Percentiles rank a stretch among this genome's conserved stretches.
Evolutionary conservation across 768 basidiomycete species (phyloP).

Genomic region (Lactarius deliciosus): DNA sequence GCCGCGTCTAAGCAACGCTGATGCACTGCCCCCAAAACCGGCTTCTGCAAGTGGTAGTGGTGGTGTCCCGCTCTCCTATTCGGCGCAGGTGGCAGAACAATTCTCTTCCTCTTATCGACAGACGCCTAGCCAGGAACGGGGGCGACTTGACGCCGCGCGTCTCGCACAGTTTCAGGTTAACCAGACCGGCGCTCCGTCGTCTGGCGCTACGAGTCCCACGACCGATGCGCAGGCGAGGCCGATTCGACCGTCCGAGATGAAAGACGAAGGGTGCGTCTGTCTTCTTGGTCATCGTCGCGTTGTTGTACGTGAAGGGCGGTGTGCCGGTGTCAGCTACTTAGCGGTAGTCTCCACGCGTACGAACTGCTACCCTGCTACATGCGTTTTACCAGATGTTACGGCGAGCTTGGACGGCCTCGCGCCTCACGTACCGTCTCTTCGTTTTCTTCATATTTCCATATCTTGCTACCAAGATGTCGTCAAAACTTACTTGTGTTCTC

Average conservation of each 20-base stretch:
- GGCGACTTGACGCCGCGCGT: slow-evolving; percentile 35
- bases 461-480: slow-evolving; percentile 29
- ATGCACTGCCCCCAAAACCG: slow-evolving; percentile 26
- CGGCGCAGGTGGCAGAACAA: slow-evolving; percentile 64
- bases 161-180: slow-evolving; percentile 16
- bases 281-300: not conserved
- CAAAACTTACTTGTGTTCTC: slow-evolving; percentile 28
- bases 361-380: too few relatives aligned
- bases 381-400: slow-evolving; percentile 26
- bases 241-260: slow-evolving; percentile 86
- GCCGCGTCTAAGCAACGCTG: not conserved
- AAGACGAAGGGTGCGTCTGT: slow-evolving; percentile 93
- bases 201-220: not conserved
- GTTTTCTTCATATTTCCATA: slow-evolving; percentile 16
- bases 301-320: slow-evolving; percentile 5
- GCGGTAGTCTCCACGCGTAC: slow-evolving; percentile 25
- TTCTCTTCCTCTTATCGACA: slow-evolving; percentile 63
- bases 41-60: not conserved
- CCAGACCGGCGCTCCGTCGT: slow-evolving; percentile 19
- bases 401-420: slow-evolving; percentile 22
- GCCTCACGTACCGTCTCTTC: slow-evolving; percentile 13
- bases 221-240: slow-evolving; percentile 41
- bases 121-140: slow-evolving; percentile 63
- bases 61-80: slow-evolving; percentile 49
- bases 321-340: slow-evolving; percentile 22